Base-by-base conservation (phyloP, 2,329 filamentous ascomycete species). In the Alternaria novae-zelandiae region DNA sequence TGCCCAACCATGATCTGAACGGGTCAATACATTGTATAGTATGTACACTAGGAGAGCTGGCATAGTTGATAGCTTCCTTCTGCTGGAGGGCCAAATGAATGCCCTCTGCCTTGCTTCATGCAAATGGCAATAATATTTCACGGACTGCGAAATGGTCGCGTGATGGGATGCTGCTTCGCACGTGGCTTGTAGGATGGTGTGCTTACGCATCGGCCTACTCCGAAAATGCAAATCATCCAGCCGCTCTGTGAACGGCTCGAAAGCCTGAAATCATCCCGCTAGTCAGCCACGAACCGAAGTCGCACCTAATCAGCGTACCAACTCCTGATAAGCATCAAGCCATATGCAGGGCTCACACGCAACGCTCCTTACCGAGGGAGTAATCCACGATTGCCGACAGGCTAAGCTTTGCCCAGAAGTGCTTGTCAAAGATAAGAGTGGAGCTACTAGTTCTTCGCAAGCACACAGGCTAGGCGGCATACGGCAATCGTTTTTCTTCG, bases 341-440 rank as follows among this genome's bases (percentile, higher is more conserved):
- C 26, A 12, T 25, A 57, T 57, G 54, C 43, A 57, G 43, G 54
- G 54, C 43, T 12, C 41, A 57, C 20, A n/a, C 26, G 44, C 44
- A 46, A 11, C 13, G 32, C 32, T 53, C 15, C 23, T 28, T 53
- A 36, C 49, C 49, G 49, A 36, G 28, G 20, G 49, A 41, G 32
- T 17, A 25, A 21, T 12, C 49, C 5, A 36, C 23, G 20, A 53
- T 53, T 36, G 28, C 49, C 30, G 28, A n/a, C 20, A 36, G 20
- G 23, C 61, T 55, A 64, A 68, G 61, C 62, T 65, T 62, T 63
- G 63, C 63, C 59, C 50, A 63, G 62, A 61, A 68, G 67, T 53
- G 64, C 66, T 70, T 69, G 62, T 61, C 41, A 26, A 11, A 41
- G 66, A 69, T 70, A 70, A 69, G 68, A 65, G 63, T 68, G 65